Percentiles rank a stretch among this genome's conserved stretches.
Conservation (phyloP, 2,329 filamentous ascomycete genomes). For the Aspergillus awamori region DNA sequence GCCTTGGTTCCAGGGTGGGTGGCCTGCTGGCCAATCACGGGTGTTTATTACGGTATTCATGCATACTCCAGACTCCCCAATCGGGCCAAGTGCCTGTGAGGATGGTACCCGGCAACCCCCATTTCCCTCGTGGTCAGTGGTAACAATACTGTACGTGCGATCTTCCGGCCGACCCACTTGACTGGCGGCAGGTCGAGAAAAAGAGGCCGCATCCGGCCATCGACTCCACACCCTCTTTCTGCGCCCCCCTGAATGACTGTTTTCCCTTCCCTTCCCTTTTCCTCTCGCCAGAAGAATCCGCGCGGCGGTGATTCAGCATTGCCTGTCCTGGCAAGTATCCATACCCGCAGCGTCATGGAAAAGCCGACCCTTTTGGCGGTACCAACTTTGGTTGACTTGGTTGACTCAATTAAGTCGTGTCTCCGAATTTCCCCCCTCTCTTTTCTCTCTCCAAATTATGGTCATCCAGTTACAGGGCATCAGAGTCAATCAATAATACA, state of each 20-base stretch:
- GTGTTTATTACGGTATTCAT: conserved; percentile 20
- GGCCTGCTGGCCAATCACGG: conserved; percentile 12
- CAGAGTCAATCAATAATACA: too few species aligned
- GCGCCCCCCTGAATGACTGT: conserved; percentile 22
- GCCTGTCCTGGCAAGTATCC: not conserved
- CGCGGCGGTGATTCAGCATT: conserved; percentile 4
- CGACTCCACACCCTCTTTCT: conserved; percentile 11
- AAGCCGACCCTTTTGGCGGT: not conserved
- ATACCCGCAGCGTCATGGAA: not conserved
- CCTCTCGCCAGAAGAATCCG: conserved; percentile 15
- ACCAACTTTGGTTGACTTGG: too few species aligned
- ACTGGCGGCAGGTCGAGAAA: conserved; percentile 19
- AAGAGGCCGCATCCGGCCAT: conserved; percentile 21
- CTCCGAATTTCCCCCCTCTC: too few species aligned
- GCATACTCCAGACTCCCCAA: not conserved
- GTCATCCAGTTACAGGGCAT: too few species aligned
- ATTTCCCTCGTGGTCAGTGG: conserved; percentile 31
- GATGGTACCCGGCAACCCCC: conserved; percentile 1
- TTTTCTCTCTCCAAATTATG: too few species aligned
- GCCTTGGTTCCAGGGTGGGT: conserved; percentile 10
- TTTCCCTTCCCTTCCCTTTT: conserved; percentile 5
- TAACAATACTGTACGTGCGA: conserved; percentile 22
- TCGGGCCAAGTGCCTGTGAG: not conserved
- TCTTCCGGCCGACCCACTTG: conserved; percentile 19
- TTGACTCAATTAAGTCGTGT: too few species aligned